phyloP scores from a whole-genome alignment of 2,329 filamentous ascomycete species.

The Cladosporium oxysporum region DNA sequence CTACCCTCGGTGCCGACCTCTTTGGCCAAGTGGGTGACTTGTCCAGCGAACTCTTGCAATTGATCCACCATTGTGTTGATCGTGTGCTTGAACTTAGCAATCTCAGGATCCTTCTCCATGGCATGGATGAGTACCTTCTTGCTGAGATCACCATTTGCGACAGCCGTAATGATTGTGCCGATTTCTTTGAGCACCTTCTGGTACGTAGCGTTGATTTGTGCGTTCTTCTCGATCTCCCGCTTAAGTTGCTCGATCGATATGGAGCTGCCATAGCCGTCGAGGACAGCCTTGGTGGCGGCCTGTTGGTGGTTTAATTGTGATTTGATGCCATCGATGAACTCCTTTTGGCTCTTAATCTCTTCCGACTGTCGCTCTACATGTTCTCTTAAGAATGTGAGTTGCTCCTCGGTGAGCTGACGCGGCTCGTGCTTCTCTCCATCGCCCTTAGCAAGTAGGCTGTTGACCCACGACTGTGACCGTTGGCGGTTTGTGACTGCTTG shows the following conservation, averaged over 20 bases:
- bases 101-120: conserved; percentile 96
- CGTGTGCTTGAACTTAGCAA: conserved; percentile 94
- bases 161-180: conserved; percentile 93
- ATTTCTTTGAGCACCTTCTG: conserved; percentile 96
- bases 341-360: conserved; percentile 82
- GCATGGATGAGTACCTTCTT: conserved; percentile 96
- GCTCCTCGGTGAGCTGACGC: conserved; percentile 70
- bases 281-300: conserved; percentile 77
- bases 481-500: conserved; percentile 30
- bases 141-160: conserved; percentile 90
- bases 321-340: conserved; percentile 82
- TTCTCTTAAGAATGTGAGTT: conserved; percentile 81
- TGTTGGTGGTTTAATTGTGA: conserved; percentile 84
- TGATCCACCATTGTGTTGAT: conserved; percentile 99
- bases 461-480: conserved; percentile 48
- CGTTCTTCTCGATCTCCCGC: conserved; percentile 92
- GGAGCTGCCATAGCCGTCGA: conserved; percentile 76
- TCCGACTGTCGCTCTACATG: conserved; percentile 93
- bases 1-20: conserved; percentile 96
- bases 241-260: conserved; percentile 90
- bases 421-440: conserved; percentile 44
- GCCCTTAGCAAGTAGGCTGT: conserved; percentile 56
- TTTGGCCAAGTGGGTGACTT: conserved; percentile 90
- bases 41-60: conserved; percentile 91
- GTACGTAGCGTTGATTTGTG: conserved; percentile 97